Conservation (phyloP, 2,329 filamentous ascomycete genomes). For the Aureobasidium sp. region DNA sequence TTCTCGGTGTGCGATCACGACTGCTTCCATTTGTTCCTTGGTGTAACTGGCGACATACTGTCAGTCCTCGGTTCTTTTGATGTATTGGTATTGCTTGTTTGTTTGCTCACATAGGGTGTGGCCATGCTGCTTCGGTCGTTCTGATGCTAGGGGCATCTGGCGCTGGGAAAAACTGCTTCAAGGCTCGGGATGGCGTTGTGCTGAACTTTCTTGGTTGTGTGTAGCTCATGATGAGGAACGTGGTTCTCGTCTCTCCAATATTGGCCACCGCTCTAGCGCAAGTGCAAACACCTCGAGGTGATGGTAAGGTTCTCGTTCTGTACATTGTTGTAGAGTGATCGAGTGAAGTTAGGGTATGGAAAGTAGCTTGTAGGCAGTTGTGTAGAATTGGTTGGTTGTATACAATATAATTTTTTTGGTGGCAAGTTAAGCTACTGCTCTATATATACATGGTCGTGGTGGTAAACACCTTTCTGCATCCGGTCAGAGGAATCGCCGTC, state of each 20-base stretch:
- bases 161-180: constrained; percentile 42
- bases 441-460: constrained; percentile 1
- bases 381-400: neutral
- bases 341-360: neutral
- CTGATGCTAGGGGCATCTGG: constrained; percentile 39
- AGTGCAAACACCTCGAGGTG: constrained; percentile 1
- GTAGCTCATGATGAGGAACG: constrained; percentile 10
- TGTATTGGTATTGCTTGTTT: neutral
- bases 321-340: constrained; percentile 21
- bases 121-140: constrained; percentile 42
- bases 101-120: constrained; percentile 37
- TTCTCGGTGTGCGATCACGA: constrained; percentile 70
- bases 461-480: neutral
- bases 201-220: constrained; percentile 34
- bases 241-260: neutral
- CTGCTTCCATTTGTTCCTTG: constrained; percentile 66
- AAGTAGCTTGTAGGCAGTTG: neutral
- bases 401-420: neutral
- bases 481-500: neutral
- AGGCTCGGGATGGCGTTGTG: constrained; percentile 28
- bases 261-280: neutral
- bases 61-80: neutral
- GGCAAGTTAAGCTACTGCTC: neutral
- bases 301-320: constrained; percentile 21
- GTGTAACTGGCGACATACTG: constrained; percentile 50